Evolutionary conservation across 768 basidiomycete genomes (phyloP).

Genomic region (Hydnum rufescens): DNA sequence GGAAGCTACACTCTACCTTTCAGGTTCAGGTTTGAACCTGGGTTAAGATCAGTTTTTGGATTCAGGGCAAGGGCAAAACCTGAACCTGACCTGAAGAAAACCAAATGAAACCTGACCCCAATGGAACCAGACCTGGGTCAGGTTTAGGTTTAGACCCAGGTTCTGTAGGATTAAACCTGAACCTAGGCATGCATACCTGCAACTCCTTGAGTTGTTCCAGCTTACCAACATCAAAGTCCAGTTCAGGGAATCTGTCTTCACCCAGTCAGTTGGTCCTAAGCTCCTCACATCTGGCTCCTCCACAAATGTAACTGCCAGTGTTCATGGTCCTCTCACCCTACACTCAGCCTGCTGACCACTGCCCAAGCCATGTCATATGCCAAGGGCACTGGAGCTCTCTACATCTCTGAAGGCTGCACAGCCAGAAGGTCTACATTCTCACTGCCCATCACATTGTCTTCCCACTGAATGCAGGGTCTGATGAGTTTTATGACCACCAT

Average conservation of each 20-base stretch:
- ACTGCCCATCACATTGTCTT: conserved; percentile 6
- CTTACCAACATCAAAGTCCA: conserved; percentile 7
- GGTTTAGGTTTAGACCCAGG: too few relatives aligned
- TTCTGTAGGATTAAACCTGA: too few relatives aligned
- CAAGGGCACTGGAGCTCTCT: conserved; percentile 19
- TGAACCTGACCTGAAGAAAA: too few relatives aligned
- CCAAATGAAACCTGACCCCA: too few relatives aligned
- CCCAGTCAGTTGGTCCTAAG: conserved; percentile 4
- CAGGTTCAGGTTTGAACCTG: too few relatives aligned
- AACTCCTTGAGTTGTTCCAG: conserved; percentile 1
- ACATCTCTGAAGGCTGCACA: conserved; percentile 4
- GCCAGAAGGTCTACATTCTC: conserved; percentile 3
- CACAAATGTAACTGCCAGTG: neutral
- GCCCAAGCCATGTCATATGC: conserved; percentile 10
- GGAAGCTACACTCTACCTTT: too few relatives aligned
- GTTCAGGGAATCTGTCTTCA: conserved; percentile 7
- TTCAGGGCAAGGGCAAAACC: too few relatives aligned
- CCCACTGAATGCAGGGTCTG: neutral
- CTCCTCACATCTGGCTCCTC: conserved; percentile 8
- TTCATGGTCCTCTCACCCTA: conserved; percentile 16
- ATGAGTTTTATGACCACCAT: neutral
- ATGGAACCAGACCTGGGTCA: too few relatives aligned
- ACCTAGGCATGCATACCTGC: too few relatives aligned
- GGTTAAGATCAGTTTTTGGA: too few relatives aligned
- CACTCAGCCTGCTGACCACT: conserved; percentile 18